Percentiles rank a stretch among this genome's conserved stretches.
Evolutionary conservation across 176 grass and related monocot genomes (phyloP).

Genomic region (Tillandsia fasciculata): DNA sequence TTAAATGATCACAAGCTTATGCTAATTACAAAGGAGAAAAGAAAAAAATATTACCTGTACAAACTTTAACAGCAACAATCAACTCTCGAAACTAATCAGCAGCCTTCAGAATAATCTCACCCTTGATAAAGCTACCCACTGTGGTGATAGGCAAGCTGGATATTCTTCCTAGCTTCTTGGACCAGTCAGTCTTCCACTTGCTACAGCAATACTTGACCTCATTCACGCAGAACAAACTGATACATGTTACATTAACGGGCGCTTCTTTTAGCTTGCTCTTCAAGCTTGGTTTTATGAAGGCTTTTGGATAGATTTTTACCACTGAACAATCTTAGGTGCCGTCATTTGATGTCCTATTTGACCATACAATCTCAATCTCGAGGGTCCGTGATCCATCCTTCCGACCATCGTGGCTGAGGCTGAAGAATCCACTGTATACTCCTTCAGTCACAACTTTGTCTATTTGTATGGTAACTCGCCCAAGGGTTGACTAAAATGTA

Average conservation of each 20-base stretch:
- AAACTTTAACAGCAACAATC: neutral
- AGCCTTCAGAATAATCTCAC: too few species aligned
- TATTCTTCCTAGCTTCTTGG: too few species aligned
- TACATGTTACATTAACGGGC: neutral
- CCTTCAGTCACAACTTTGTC: conserved; percentile 93
- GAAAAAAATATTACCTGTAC: neutral
- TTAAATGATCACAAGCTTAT: neutral
- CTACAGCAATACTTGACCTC: too few species aligned
- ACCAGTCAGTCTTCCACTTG: too few species aligned
- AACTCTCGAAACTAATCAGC: too few species aligned
- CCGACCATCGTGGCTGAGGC: conserved; percentile 82
- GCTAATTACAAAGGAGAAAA: neutral
- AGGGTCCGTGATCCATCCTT: conserved; percentile 82
- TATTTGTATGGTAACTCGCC: conserved; percentile 90
- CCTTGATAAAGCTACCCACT: too few species aligned
- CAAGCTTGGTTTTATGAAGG: neutral
- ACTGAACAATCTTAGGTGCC: conserved; percentile 27
- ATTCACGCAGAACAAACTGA: neutral
- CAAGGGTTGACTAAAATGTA: conserved; percentile 54
- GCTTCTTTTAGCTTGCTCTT: neutral
- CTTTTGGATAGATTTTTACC: conserved; percentile 2
- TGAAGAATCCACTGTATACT: conserved; percentile 84
- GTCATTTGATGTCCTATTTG: conserved; percentile 63
- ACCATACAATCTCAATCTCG: conserved; percentile 97
- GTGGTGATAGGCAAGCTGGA: too few species aligned